Conservation (phyloP, 2,329 filamentous ascomycete species). For the Curvularia hawaiiensis region DNA sequence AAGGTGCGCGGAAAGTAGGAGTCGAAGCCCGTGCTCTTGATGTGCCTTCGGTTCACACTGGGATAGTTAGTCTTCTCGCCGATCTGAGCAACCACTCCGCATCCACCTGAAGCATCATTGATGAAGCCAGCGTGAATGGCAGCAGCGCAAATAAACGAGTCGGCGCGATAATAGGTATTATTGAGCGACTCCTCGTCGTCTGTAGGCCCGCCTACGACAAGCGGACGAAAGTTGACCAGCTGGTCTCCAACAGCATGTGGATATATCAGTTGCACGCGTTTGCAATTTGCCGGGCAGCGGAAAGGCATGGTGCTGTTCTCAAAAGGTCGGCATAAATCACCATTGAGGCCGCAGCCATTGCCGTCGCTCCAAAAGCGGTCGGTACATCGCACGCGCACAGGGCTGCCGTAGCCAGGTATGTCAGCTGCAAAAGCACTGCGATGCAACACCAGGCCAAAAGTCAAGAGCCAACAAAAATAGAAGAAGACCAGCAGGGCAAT, state of each 20-base stretch:
- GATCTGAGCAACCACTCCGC: conserved; percentile 76
- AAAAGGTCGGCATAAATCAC: conserved; percentile 76
- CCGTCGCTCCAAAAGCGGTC: conserved; percentile 70
- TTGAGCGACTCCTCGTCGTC: conserved; percentile 46
- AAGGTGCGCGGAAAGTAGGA: conserved; percentile 91
- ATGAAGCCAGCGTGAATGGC: conserved; percentile 85
- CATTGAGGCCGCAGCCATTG: conserved; percentile 76
- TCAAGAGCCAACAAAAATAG: conserved; percentile 70
- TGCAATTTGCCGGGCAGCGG: conserved; percentile 75
- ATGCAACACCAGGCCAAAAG: conserved; percentile 71
- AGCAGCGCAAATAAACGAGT: conserved; percentile 85
- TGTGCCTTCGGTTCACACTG: conserved; percentile 71
- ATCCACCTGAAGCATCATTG: conserved; percentile 73
- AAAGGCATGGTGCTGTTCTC: conserved; percentile 72
- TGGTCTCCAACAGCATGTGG: conserved; percentile 74
- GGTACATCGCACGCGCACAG: conserved; percentile 69
- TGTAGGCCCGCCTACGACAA: conserved; percentile 61
- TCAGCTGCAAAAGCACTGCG: conserved; percentile 64
- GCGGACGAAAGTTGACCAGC: conserved; percentile 61
- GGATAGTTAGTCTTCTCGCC: conserved; percentile 70
- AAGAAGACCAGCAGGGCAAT: conserved; percentile 64
- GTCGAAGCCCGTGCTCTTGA: conserved; percentile 77
- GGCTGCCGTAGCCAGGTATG: conserved; percentile 70
- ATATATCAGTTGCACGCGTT: conserved; percentile 68
- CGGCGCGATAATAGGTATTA: conserved; percentile 76